Evolutionary conservation across 768 basidiomycete species (phyloP), one percentile per base, ranked within the genome.

Genomic region (Boletus sensibilis): DNA sequence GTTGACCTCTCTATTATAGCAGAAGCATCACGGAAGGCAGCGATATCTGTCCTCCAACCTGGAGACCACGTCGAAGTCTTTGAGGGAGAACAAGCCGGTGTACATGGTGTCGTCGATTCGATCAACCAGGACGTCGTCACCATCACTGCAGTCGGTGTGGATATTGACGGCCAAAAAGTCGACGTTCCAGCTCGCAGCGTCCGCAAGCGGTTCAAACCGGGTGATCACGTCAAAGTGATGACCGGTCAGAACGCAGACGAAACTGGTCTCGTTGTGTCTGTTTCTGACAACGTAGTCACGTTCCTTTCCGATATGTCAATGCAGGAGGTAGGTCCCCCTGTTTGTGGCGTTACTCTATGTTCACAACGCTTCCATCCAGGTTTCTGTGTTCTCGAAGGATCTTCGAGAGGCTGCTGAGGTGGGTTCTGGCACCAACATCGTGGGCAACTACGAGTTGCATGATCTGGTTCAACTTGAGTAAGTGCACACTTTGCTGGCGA

Each of bases 151-250:
- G 76, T 85, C 27, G 88, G 90, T 5, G 74, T 90, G 29, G 95
- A 97, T 56, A 81, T 96, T 49, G 90, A 92, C 56, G 90, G 89
- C 0, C 89, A 92, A 69, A 86, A 88, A 68, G 82, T 95, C 53
- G 92, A 94, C 56, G 80, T 95, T 9, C 88, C 90, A 11, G 91
- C 92, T 1, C 79, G 90, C 52, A 90, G 90, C 69, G 94, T 98
- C 4, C 80, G 95, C 64, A 99, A 99, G 75, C 80, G 88, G 42
- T 98, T 99, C 80, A 94, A 93, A 69, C 82, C 94, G 53, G 97
- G 97, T 67, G 96, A 98, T 74, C 97, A 99, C 66, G 94, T 99
- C 74, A 98, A 98, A 75, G 96, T 98, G 55, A 94, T 98, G 87
- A 81, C 87, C 16, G 97, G 97, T 23, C 87, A 94, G 72, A 97